Evolutionary conservation across 768 basidiomycete species (phyloP).

Genomic region (Pulveroboletus sp.): DNA sequence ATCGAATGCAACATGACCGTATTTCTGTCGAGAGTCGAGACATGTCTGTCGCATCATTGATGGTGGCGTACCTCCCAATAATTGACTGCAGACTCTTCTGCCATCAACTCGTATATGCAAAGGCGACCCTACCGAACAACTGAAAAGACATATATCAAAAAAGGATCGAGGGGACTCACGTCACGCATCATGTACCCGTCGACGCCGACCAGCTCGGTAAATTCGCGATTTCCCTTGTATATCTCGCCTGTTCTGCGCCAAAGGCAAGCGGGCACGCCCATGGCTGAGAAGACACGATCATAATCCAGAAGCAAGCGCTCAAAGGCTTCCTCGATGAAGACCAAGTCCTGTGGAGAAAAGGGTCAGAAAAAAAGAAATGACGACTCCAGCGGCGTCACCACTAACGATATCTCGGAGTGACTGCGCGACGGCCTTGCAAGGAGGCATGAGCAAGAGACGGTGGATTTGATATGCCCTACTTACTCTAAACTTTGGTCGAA

Average conservation of each 20-base stretch:
- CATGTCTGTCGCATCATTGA: not conserved
- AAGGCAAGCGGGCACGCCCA: constrained; percentile 95
- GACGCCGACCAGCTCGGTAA: constrained; percentile 84
- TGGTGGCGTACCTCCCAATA: constrained; percentile 81
- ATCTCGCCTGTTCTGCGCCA: constrained; percentile 98
- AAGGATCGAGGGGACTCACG: constrained; percentile 38
- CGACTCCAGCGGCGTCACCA: accelerated
- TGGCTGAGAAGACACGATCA: constrained; percentile 89
- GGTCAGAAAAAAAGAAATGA: not conserved
- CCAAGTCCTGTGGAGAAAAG: constrained; percentile 60
- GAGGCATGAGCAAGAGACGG: not conserved
- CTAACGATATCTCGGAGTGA: constrained; percentile 77
- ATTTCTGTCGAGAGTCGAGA: constrained; percentile 59
- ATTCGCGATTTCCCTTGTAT: constrained; percentile 88
- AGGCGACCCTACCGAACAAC: constrained; percentile 60
- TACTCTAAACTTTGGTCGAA: constrained; percentile 83
- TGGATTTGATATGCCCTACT: constrained; percentile 18
- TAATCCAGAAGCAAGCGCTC: constrained; percentile 94
- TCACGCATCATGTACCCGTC: constrained; percentile 88
- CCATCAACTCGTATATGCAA: constrained; percentile 98
- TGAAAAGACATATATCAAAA: not conserved
- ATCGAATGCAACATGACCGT: constrained; percentile 90
- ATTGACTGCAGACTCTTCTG: constrained; percentile 93
- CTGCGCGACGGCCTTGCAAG: constrained; percentile 66
- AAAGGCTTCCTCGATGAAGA: constrained; percentile 97